Base-by-base conservation (phyloP, 1,139 yeast species). In the Pichia sp. region DNA sequence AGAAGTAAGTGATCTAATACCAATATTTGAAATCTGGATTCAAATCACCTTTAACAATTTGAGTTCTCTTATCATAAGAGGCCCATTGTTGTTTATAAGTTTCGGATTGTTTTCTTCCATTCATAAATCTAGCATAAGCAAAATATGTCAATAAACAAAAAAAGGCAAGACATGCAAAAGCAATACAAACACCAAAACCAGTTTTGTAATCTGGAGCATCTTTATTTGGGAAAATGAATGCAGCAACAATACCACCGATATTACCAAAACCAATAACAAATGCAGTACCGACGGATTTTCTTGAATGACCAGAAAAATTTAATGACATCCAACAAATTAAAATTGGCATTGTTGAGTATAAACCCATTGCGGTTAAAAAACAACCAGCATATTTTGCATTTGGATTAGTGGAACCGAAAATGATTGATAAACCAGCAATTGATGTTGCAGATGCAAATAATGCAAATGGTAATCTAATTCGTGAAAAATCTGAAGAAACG, bases 201-300 rank as follows among this genome's bases (percentile, higher is more conserved):
- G 76, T 80, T 44, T 62, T 72, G 67, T 79, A 84, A 31, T 66
- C 69, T 27, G 89, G 89, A 29, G 86, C 78, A 59, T 82, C 87
- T 46, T 67, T 67, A 43, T 75, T 63, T 50, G 82, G 72, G 72
- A 80, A 84, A 34, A 83, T 71, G 63, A 76, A 84, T 2, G 90
- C 80, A 11, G 93, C 74, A 56, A 86, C 76, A 63, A 86, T 86
- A 64, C 95, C 95, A 56, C 95, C 95, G 62, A 84, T 83, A 68
- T 87, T 86, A 58, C 95, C 95, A 65, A 86, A 85, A 1, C 93
- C 95, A 59, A 87, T 79, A 63, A 83, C 88, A 76, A 83, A 82
- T 2, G 87, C 90, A 18, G 89, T 80, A 50, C 87, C 88, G 22
- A 84, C 84, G 28, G 87, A 75, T 60, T 84, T 83, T 66, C 91